These are phyloP conservation scores for Ustanciosporium gigantosporum DNA, from an alignment of 1,284 basidiomycete species.

Conservation along the genomic window DNA sequence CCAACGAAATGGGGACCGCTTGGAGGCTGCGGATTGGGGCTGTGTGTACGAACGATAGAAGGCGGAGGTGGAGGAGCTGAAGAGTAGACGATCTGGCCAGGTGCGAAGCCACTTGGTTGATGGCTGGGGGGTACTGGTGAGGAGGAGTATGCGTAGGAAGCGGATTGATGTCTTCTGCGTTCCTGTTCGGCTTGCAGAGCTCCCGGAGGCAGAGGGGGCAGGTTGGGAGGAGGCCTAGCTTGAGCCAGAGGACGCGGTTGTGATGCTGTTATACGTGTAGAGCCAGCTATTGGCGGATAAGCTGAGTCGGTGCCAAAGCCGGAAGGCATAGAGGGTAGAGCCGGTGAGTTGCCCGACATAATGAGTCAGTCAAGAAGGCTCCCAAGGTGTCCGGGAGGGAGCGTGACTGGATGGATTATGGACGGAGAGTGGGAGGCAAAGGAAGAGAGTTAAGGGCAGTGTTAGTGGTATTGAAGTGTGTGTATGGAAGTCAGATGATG, in stretches of 20 bases:
- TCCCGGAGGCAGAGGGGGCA: constrained; percentile 39
- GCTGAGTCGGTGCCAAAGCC: constrained; percentile 53
- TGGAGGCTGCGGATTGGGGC: too few species aligned
- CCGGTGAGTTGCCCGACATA: constrained; percentile 27
- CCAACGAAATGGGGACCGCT: too few species aligned
- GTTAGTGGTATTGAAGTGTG: too few species aligned
- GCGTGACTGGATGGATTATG: too few species aligned
- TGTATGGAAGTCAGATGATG: too few species aligned
- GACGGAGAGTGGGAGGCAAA: too few species aligned
- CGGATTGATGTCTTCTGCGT: constrained; percentile 13
- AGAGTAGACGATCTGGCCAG: constrained; percentile 27
- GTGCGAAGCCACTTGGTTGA: constrained; percentile 9
- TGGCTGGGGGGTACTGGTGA: constrained; percentile 3
- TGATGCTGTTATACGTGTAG: constrained; percentile 22
- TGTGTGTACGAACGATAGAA: too few species aligned
- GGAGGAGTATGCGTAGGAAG: constrained; percentile 12
- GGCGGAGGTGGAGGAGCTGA: constrained; percentile 24
- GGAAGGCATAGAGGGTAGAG: constrained; percentile 41
- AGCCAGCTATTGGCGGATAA: constrained; percentile 50
- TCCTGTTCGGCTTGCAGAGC: constrained; percentile 39
- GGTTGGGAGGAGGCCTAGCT: constrained; percentile 30
- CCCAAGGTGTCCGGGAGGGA: too few species aligned
- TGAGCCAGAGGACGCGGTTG: constrained; percentile 11
- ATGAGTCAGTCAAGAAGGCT: too few species aligned
- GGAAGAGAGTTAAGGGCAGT: too few species aligned